Evolutionary conservation across 345 rosid genomes (phyloP).

Genomic region (Eutrema japonicum): DNA sequence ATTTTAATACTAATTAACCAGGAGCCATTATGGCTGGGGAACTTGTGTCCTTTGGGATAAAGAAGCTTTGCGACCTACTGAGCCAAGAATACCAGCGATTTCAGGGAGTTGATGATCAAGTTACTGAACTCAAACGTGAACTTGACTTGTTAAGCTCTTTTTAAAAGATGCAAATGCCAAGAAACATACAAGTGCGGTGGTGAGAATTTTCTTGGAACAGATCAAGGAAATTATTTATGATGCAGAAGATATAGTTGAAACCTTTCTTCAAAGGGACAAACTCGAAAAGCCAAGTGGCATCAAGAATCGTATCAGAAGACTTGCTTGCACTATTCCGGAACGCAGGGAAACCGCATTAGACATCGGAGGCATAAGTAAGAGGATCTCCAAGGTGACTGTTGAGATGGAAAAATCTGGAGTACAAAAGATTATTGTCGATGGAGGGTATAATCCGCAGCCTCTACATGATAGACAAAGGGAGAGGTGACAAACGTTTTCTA

Average conservation of each 20-base stretch:
- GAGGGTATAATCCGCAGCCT: neutral
- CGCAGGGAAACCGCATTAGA: neutral
- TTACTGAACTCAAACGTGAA: conserved; percentile 23
- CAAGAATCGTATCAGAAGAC: too few species aligned
- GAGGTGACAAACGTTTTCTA: conserved; percentile 11
- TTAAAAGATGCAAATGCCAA: too few species aligned
- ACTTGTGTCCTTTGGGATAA: conserved; percentile 28
- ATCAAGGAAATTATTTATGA: too few species aligned
- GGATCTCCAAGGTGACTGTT: neutral
- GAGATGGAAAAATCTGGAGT: neutral
- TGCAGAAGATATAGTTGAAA: too few species aligned
- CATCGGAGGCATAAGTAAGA: neutral
- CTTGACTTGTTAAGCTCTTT: conserved; percentile 32
- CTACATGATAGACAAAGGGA: neutral
- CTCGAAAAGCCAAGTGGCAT: too few species aligned
- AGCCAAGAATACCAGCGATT: conserved; percentile 1
- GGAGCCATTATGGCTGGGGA: conserved; percentile 11
- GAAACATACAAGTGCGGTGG: too few species aligned
- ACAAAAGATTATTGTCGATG: neutral
- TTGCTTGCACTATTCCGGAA: too few species aligned
- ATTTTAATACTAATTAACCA: too few species aligned
- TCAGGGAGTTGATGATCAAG: conserved; percentile 20
- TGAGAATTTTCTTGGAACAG: too few species aligned
- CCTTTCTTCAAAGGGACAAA: too few species aligned
- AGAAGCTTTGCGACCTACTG: conserved; percentile 34